Evolutionary conservation across 768 basidiomycete species (phyloP), one percentile per base, ranked within the genome.

Genomic region (Clavaria fumosa): DNA sequence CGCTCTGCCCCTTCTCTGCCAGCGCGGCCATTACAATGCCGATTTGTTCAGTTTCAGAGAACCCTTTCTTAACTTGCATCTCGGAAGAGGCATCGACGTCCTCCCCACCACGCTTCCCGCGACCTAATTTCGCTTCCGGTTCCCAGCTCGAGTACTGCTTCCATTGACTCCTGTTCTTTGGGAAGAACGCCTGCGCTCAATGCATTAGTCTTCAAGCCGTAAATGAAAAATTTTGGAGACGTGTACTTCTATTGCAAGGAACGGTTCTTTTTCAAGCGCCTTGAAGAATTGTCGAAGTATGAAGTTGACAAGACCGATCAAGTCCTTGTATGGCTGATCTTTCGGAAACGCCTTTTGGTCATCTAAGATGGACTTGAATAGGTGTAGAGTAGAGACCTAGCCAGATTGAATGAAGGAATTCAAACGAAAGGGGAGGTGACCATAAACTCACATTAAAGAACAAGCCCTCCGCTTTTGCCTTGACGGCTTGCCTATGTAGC

Each of bases 221-320:
- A 34, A 37, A 39, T 38, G 31, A 21, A n/a, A 12, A 34, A 31
- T 30, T 38, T 23, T 20, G 43, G 26, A 39, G 41, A 41, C 41
- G 47, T 58, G 62, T 49, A 90, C 90, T 68, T 97, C 89, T 43
- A 96, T 69, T 42, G 86, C 70, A 33, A 96, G 64, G 60, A 96
- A 83, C 0, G 84, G 67, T 43, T 95, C 80, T 45, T 85, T 75
- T 37, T 72, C 69, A 34, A 89, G 66, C 5, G 77, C 72, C 55
- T 95, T 97, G 75, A 99, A 97, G 66, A 97, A 97, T 52, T 80
- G 77, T 18, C 85, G 75, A 41, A 96, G 66, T 43, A 96, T 66
- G 58, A 70, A 99, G 49, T 76, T 82, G 61, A 96, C 76, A 23
- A 97, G 60, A 38, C 70, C 68, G 38, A 85, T 54, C 34, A 97